Evolutionary conservation across 345 rosid species (phyloP).

Genomic region (Stellera chamaejasme): DNA sequence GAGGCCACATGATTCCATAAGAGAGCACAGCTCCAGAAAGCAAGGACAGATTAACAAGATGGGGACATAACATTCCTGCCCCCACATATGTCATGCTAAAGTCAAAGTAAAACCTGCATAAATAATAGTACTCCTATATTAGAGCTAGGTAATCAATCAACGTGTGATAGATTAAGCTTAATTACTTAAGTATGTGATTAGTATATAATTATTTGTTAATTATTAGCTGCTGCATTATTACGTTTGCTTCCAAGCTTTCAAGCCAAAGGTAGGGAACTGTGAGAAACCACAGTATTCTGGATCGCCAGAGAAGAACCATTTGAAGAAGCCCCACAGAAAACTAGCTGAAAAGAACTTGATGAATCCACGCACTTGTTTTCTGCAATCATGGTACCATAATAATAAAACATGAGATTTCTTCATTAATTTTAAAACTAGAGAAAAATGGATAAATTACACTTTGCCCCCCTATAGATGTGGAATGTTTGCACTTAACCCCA

Average conservation of each 20-base stretch:
- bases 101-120: slow-evolving; percentile 73
- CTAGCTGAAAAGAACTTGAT: slow-evolving; percentile 64
- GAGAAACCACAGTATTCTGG: slow-evolving; percentile 59
- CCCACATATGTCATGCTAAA: slow-evolving; percentile 81
- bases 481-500: no score
- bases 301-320: slow-evolving; percentile 73
- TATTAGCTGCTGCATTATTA: slow-evolving; percentile 11
- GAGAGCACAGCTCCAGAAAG: slow-evolving; percentile 81
- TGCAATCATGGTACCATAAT: slow-evolving; percentile 17
- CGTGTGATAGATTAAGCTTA: no score
- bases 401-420: background rate
- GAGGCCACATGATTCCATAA: slow-evolving; percentile 89
- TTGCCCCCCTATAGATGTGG: no score
- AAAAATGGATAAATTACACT: no score
- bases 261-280: slow-evolving; percentile 80
- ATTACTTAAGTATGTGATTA: no score
- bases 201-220: no score
- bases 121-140: no score
- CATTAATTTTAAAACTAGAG: background rate
- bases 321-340: slow-evolving; percentile 88
- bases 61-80: slow-evolving; percentile 93
- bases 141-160: no score
- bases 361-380: slow-evolving; percentile 75
- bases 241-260: slow-evolving; percentile 87
- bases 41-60: slow-evolving; percentile 79